phyloP scores from a whole-genome alignment of 2,329 filamentous ascomycete genomes.

The Ascochyta fabae region DNA sequence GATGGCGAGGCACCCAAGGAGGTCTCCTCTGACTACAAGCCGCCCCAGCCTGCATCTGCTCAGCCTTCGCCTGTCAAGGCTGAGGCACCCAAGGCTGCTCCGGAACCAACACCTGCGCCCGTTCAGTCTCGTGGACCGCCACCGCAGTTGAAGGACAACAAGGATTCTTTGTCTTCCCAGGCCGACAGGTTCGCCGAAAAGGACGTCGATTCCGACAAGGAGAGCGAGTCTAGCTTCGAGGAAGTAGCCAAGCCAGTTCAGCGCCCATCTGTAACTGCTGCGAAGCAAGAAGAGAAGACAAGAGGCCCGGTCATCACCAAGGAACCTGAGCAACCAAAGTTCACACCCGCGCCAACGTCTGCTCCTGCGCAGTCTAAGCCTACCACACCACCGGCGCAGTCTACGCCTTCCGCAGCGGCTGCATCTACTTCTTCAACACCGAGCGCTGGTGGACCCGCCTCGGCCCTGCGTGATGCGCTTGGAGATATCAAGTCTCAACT shows the following conservation, averaged over 20 bases:
- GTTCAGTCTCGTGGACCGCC: constrained; percentile 61
- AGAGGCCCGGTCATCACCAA: constrained; percentile 40
- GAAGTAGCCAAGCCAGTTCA: constrained; percentile 79
- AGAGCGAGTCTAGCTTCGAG: constrained; percentile 83
- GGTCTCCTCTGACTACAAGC: constrained; percentile 72
- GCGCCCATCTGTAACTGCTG: constrained; percentile 54
- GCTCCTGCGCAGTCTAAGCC: constrained; percentile 44
- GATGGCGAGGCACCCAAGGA: constrained; percentile 83
- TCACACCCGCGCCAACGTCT: constrained; percentile 46
- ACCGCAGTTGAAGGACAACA: constrained; percentile 81
- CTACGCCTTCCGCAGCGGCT: constrained; percentile 49
- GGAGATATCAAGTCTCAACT: constrained; percentile 79
- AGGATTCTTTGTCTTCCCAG: constrained; percentile 82
- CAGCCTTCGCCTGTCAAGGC: constrained; percentile 58
- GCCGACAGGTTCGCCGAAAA: constrained; percentile 86
- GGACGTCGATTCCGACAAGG: constrained; percentile 65
- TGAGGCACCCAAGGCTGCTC: constrained; percentile 57
- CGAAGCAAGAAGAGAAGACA: constrained; percentile 51
- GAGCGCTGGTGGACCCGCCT: constrained; percentile 54
- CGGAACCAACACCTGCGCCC: constrained; percentile 56
- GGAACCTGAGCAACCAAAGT: constrained; percentile 56
- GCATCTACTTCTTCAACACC: constrained; percentile 48
- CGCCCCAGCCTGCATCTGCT: constrained; percentile 51
- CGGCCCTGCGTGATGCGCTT: constrained; percentile 69
- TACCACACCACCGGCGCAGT: constrained; percentile 43